phyloP scores from a whole-genome alignment of 2,329 filamentous ascomycete species.

The Aspergillus ochraceus region DNA sequence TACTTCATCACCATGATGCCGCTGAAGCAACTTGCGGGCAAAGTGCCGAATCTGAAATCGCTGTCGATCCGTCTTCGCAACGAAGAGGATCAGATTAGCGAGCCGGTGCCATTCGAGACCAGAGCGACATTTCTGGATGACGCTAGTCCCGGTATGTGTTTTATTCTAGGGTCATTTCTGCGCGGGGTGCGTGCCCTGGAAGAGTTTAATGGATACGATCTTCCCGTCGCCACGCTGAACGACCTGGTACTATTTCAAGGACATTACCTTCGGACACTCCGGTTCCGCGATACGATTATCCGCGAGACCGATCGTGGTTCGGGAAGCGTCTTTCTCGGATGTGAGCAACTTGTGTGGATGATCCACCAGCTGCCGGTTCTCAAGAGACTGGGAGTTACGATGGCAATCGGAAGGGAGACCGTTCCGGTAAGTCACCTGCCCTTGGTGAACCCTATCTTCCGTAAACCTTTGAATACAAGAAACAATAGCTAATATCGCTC shows the following conservation, averaged over 20 bases:
- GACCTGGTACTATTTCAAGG: neutral
- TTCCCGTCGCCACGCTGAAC: neutral
- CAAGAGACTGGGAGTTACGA: neutral
- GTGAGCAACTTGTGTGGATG: neutral
- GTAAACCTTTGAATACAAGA: no score
- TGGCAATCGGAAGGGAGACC: neutral
- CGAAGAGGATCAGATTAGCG: neutral
- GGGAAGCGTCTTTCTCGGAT: neutral
- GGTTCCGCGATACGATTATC: neutral
- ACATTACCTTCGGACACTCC: neutral
- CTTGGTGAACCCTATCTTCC: neutral
- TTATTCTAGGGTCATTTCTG: neutral
- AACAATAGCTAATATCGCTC: neutral
- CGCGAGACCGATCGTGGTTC: neutral
- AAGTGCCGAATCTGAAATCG: neutral
- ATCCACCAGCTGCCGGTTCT: neutral
- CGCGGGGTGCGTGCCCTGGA: neutral
- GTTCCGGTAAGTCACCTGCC: neutral
- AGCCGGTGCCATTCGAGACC: neutral
- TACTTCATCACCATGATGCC: neutral
- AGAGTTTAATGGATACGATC: neutral
- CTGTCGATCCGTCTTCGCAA: neutral
- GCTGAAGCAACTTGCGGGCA: neutral
- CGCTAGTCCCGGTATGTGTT: neutral
- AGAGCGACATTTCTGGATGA: neutral